These are phyloP conservation scores for Blastobotrys robertii DNA, from an alignment of 805 yeast species.

Conservation along the genomic window DNA sequence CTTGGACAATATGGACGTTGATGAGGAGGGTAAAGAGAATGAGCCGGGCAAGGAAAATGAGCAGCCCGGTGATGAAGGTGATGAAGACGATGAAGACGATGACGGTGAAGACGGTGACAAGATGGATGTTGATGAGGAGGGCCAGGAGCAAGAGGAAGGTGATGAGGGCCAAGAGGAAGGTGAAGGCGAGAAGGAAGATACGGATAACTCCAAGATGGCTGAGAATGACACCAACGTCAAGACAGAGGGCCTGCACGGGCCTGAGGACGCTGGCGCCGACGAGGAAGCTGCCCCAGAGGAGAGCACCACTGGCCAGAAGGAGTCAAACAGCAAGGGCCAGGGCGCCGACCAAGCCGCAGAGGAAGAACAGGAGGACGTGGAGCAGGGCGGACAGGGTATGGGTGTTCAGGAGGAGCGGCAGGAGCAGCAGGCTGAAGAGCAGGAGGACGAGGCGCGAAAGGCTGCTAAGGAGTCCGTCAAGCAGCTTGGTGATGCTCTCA, in stretches of 20 bases:
- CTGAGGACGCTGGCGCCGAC: conserved; percentile 52
- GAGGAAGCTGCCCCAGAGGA: conserved; percentile 32
- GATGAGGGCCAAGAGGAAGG: conserved; percentile 23
- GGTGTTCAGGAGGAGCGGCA: conserved; percentile 88
- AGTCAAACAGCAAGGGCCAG: conserved; percentile 42
- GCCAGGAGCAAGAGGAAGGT: conserved; percentile 21
- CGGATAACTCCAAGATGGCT: conserved; percentile 20
- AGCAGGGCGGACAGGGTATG: conserved; percentile 78
- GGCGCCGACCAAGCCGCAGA: conserved; percentile 56
- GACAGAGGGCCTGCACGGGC: conserved; percentile 63
- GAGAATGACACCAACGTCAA: conserved; percentile 33
- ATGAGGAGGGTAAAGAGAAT: conserved; percentile 25
- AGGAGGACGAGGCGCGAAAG: conserved; percentile 41
- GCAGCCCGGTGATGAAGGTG: conserved; percentile 14
- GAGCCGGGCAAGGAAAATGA: conserved; percentile 25
- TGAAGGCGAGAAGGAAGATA: conserved; percentile 23
- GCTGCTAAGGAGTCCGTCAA: conserved; percentile 52
- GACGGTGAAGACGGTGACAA: conserved; percentile 20
- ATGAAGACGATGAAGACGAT: conserved; percentile 20
- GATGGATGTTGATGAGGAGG: conserved; percentile 27
- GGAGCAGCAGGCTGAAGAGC: conserved; percentile 57
- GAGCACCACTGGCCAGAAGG: conserved; percentile 21
- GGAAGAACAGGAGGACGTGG: conserved; percentile 71
- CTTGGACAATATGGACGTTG: conserved; percentile 24
- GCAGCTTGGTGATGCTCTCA: conserved; percentile 83